These are phyloP conservation scores for Nothophytophthora sp. DNA, from an alignment of 352 stramenopile species.

Conservation along the genomic window DNA sequence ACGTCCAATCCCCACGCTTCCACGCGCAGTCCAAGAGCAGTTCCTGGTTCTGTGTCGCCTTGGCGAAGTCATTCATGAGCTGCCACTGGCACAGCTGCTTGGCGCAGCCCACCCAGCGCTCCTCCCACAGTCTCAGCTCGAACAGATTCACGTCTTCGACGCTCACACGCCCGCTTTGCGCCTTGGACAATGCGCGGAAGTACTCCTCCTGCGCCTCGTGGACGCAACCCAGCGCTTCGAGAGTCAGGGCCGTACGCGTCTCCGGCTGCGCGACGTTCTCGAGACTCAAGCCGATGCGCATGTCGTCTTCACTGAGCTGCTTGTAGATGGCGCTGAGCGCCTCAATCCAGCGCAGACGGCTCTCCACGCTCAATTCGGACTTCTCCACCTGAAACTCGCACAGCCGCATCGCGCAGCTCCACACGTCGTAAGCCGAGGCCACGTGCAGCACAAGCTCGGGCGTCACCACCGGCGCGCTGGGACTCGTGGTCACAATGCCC, in stretches of 20 bases:
- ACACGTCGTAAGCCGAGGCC: slow-evolving; percentile 84
- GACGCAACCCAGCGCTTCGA: slow-evolving; percentile 83
- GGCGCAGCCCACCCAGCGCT: slow-evolving; percentile 90
- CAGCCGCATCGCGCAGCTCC: slow-evolving; percentile 65
- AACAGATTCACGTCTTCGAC: slow-evolving; percentile 87
- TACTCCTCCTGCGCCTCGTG: slow-evolving; percentile 90
- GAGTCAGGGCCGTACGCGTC: slow-evolving; percentile 67
- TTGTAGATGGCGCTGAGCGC: slow-evolving; percentile 86
- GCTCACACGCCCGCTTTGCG: slow-evolving; percentile 66
- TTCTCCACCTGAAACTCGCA: slow-evolving; percentile 88
- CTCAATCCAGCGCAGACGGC: slow-evolving; percentile 83
- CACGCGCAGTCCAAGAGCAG: slow-evolving; percentile 92
- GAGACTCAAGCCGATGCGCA: slow-evolving; percentile 75
- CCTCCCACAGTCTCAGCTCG: slow-evolving; percentile 86
- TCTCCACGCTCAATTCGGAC: slow-evolving; percentile 62
- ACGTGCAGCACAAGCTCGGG: slow-evolving; percentile 86
- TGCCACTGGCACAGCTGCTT: slow-evolving; percentile 93
- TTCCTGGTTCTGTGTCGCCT: slow-evolving; percentile 91
- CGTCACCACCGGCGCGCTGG: slow-evolving; percentile 68
- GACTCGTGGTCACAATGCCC: slow-evolving; percentile 61
- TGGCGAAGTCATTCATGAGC: slow-evolving; percentile 92
- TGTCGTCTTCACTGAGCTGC: slow-evolving; percentile 83
- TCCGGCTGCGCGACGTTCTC: slow-evolving; percentile 79
- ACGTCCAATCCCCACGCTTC: slow-evolving; percentile 91
- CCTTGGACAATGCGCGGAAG: slow-evolving; percentile 80